Percentiles rank a stretch among this genome's conserved stretches.
These are phyloP conservation scores for Macadamia integrifolia DNA, from an alignment of 164 flowering plant genomes.

Conservation along the genomic window DNA sequence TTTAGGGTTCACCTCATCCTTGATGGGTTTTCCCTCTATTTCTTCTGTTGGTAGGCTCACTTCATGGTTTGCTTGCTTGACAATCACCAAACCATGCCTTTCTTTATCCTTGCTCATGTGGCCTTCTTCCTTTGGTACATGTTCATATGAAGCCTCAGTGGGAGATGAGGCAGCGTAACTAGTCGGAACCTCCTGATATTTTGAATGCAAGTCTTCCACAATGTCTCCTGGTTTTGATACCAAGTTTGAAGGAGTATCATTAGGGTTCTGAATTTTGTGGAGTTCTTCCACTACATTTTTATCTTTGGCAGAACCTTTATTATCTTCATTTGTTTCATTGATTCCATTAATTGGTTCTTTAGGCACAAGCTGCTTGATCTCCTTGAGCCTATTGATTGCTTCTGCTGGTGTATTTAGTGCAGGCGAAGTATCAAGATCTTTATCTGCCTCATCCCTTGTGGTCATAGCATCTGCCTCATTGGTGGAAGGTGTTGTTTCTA, in stretches of 20 bases:
- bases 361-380: slow-evolving; percentile 4
- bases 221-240: slow-evolving; percentile 11
- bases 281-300: slow-evolving; percentile 8
- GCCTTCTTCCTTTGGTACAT: slow-evolving; percentile 3
- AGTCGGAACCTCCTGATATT: slow-evolving; percentile 10
- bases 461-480: too few species aligned
- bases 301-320: slow-evolving; percentile 6
- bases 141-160: slow-evolving; percentile 13
- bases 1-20: slow-evolving; percentile 12
- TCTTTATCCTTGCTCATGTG: slow-evolving; percentile 6
- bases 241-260: neutral
- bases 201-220: slow-evolving; percentile 3
- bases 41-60: slow-evolving; percentile 7
- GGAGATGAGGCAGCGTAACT: neutral
- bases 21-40: slow-evolving; percentile 4
- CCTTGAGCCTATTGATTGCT: slow-evolving; percentile 5
- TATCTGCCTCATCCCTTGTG: too few species aligned
- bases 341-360: slow-evolving; percentile 13
- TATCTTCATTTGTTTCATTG: slow-evolving; percentile 2
- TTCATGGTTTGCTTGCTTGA: neutral
- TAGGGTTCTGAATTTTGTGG: slow-evolving; percentile 14
- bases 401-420: slow-evolving; percentile 9
- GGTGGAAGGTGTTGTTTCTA: too few species aligned
- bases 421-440: neutral
- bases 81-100: neutral